Base-by-base conservation (phyloP, 495 filamentous ascomycete genomes). In the Bathelium albidoporum region DNA sequence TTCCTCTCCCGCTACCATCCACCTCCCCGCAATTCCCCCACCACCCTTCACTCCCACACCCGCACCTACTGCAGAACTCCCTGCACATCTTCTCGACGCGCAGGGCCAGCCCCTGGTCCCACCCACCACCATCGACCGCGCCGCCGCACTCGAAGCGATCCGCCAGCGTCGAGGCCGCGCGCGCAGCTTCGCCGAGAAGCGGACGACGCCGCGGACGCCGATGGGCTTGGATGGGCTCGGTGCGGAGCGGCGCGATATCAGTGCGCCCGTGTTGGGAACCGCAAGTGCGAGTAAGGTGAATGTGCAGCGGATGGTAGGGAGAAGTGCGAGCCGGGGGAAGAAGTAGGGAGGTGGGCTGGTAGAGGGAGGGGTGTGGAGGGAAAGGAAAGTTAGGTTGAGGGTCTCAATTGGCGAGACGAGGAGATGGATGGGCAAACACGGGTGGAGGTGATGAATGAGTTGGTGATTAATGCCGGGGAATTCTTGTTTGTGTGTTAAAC, bases 131-230 rank as follows among this genome's bases (percentile, higher is more conserved):
- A 67, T 77, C 60, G 75, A 77, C 62, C 66, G 75, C 29, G 74
- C 70, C 18, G 75, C 74, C 2, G 75, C 75, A 18, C 69, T 77
- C 12, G 75, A 71, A 32, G 65, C 66, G 34, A 77, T 77, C 59
- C 67, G 73, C 34, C 70, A 72, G 60, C 66, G 75, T 12, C 52
- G 75, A 12, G 75, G 75, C 1, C 53, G 75, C 10, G 75, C 75
- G 32, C 69, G 71, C 65, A 75, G 72, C 49, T 68, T 77, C 53
- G 73, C 73, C 1, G 58, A 64, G 18, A 68, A 72, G 26, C 61
- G 65, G 43, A 76, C 75, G 69, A 74, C 75, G 60, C 52, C 65
- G 60, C 72, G 71, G 71, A 68, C 72, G 70, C 73, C 75, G 75
- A 59, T 75, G 62, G 70, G 64, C 31, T 69, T 71, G 26, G 66